Evolutionary conservation across 106 monocot genomes (phyloP), one percentile per base, ranked within the genome.

Genomic region (Dioscorea dumetorum): DNA sequence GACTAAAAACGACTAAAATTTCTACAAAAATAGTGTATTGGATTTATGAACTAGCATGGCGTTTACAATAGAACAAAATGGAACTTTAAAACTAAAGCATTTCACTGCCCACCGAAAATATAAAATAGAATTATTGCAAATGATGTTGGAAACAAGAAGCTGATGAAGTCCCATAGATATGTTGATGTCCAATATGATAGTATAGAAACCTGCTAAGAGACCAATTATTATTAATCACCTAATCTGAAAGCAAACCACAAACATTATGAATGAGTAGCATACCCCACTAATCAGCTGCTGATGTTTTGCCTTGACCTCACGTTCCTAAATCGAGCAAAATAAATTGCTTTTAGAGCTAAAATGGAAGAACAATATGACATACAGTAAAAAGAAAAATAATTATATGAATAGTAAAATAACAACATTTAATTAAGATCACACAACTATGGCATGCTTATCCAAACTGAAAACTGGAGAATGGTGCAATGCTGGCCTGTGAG

Each of bases 201-300:
- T 76, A 87, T 61, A 53, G 94, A 94, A 31, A 94, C 94, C 94
- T 94, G 80, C 68, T 31, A 0, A 3, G 28, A 28, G 24, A 49
- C 2, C 14, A 67, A 50, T 8, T 33, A 49, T 59, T 58, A 63
- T 56, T 48, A 74, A 17, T 8, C 59, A 18, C 11, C 8, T 17
- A 64, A 28, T 3, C 63, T 8, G n/a, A 51, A 63, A 49, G 64
- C 24, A 23, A 33, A 34, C 17, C 12, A 35, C 16, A 22, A 13
- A 68, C 69, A 50, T n/a, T 10, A 13, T 34, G 59, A 24, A 21
- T 63, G 16, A 8, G 57, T 53, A 61, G 33, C 11, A 70, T 90
- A 94, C 94, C 84, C 94, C 94, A 77, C 94, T 94, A 66, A 94
- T 94, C 51, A 94, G 79, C 69, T 94, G 94, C 64, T 90, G 90